Percentiles rank a stretch among this genome's conserved stretches.
Evolutionary conservation across 179 eudicot genomes (phyloP).

Genomic region (Patellifolia procumbens): DNA sequence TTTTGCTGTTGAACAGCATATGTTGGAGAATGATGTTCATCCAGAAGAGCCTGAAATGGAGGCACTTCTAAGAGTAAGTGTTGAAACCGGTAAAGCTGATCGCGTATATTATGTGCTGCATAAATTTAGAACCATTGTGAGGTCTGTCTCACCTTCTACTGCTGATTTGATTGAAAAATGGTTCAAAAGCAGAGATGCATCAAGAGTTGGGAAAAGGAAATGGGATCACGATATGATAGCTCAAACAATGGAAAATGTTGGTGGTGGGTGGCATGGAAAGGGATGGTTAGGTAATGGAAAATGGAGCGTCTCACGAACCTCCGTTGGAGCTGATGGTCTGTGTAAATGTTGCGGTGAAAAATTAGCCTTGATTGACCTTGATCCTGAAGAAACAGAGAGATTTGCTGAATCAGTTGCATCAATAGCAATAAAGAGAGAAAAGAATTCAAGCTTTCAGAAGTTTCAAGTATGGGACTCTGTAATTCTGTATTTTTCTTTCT

Average conservation of each 20-base stretch:
- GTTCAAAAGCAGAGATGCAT: conserved; percentile 66
- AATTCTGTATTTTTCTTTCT: conserved; percentile 10
- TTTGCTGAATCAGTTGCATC: conserved; percentile 88
- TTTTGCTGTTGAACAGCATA: conserved; percentile 73
- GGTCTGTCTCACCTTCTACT: conserved; percentile 57
- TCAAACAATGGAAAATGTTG: conserved; percentile 56
- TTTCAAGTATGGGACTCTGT: conserved; percentile 64
- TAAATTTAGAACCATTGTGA: conserved; percentile 63
- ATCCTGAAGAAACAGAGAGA: conserved; percentile 77
- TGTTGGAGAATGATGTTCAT: conserved; percentile 70
- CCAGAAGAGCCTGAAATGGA: conserved; percentile 91
- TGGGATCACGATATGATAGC: conserved; percentile 53
- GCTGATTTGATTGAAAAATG: conserved; percentile 72
- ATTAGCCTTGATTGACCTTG: conserved; percentile 81
- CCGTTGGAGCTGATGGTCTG: conserved; percentile 56
- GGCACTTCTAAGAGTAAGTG: conserved; percentile 72
- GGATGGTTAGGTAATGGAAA: conserved; percentile 91
- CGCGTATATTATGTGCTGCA: conserved; percentile 79
- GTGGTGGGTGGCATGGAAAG: conserved; percentile 97
- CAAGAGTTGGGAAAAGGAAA: conserved; percentile 70
- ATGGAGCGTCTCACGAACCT: conserved; percentile 60
- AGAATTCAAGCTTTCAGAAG: conserved; percentile 68
- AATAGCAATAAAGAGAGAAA: conserved; percentile 67
- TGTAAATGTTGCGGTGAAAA: conserved; percentile 80
- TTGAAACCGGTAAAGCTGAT: conserved; percentile 60